Base-by-base conservation (phyloP, 1,284 basidiomycete genomes). In the Baeospora myosura region DNA sequence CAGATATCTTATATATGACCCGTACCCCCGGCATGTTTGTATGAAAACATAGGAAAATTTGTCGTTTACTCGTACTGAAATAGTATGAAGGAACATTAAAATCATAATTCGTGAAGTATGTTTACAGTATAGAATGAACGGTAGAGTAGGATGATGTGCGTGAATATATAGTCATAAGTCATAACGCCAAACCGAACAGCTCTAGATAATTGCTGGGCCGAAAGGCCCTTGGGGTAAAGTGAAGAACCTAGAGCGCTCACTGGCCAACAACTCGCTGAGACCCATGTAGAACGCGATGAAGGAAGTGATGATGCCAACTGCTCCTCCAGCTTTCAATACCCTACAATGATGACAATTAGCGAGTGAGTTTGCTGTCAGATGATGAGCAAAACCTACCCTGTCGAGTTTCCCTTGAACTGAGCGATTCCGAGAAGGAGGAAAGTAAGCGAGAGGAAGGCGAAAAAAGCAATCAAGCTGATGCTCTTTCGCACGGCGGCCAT, bases 271-370 rank as follows among this genome's bases (percentile, higher is more conserved):
- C 44, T 84, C 75, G 4, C 74, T 69, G 16, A 78, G 58, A 40
- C 74, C 85, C 42, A 72, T 68, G 56, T 88, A 88, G 65, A 75
- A 86, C 2, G 84, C 84, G 46, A 83, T 60, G 45, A 76, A 53
- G 0, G 81, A 79, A 7, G 81, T 81, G 42, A 78, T 43, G 42
- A 85, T 68, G 18, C 91, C 91, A 32, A 89, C 61, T 0, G 61
- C 77, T 40, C 68, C 68, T 24, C 65, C 68, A 4, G 61, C 66
- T 30, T 59, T 64, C n/a, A 51, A 52, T 20, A 59, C 40, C 16
- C 63, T 64, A 31, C 18, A 21, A 22, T 7, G 30, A 33, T 37
- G 4, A 21, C 35, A 14, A 33, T 26, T 11, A 28, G 22, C 14
- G 11, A 31, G 24, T 37, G n/a, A 20, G n/a, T 12, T 17, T n/a